Base-by-base conservation (phyloP, 164 flowering plant species). In the Chloranthus sessilifolius region DNA sequence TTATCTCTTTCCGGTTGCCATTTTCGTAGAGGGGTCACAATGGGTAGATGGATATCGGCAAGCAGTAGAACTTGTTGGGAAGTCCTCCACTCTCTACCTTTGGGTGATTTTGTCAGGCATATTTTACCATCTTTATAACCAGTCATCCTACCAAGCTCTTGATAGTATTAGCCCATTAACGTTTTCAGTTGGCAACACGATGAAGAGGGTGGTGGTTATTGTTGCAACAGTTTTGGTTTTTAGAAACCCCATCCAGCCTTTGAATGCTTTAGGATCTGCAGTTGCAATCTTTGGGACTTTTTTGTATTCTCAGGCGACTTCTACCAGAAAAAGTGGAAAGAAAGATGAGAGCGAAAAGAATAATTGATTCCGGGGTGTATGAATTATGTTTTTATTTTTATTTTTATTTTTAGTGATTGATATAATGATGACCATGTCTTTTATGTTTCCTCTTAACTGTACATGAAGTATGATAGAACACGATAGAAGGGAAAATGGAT, bases 141-240 rank as follows among this genome's bases (percentile, higher is more conserved):
- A 87, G 50, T 77, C 91, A 0, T 90, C 97, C 0, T 90, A 87
- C 48, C 85, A 84, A 62, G 94, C 97, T 0, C 78, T 90, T 15
- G 95, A 90, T 62, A 77, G 82, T 15, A 87, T 90, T 47, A 86
- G 94, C 57, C 97, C 97, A 1, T 61, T 90, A 36, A 84, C 94
- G 2, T 90, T 90, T 59, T 86, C 87, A 1, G 87, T 86, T 14
- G 95, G 97, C 4, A 90, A 90, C 49, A 90, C 97, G 10, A 90
- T 86, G 97, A 90, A 90, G 79, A 71, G 97, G 55, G 87, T 90
- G 35, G 94, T 82, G 61, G 95, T 90, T 27, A 90, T 90, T 43
- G 59, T 87, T 9, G 73, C 95, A 1, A 68, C 82, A 28, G 66
- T 90, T 21, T 37, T 90, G 68, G 91, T 87, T 19, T 90, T 90